Base-by-base conservation (phyloP, 805 yeast genomes). In the Hanseniaspora vineae region DNA sequence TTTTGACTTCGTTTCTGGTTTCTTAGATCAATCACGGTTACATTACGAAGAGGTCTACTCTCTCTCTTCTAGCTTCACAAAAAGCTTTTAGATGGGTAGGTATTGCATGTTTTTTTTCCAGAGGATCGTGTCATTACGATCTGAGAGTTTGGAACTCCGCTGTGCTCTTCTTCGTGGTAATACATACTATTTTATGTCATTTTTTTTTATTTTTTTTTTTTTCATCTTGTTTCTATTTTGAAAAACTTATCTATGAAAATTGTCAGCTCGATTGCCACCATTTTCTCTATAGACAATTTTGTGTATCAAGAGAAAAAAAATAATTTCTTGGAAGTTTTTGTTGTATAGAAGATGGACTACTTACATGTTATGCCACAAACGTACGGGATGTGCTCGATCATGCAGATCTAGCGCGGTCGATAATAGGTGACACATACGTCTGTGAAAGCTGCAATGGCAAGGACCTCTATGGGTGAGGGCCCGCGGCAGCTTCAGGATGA, bases 1-100 rank as follows among this genome's bases (percentile, higher is more conserved):
- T 54, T 48, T 54, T 54, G 61, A 62, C 58, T 64, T 63, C 68
- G 68, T 64, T 64, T 64, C 68, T 65, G 68, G 68, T 64, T 63
- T 64, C 68, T 64, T 64, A 63, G 68, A 64, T 58, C 51, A 62
- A 48, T 44, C 42, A 23, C 29, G 42, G 48, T 45, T 48, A 44
- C 33, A 35, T 17, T 44, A 46, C 50, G 50, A 48, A 23, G 32
- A 35, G 45, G 50, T 39, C 45, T 45, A 44, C 37, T 42, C 19
- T 39, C 42, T 42, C 35, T 31, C 31, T n/a, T 37, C 29, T 14
- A 33, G 37, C 29, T 20, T 20, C n/a, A 11, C 12, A 20, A 18
- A 10, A 13, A 13, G 13, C 31, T 19, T 14, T 19, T 20, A 23
- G 31, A 20, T 40, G 39, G 37, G 17, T 20, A 35, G 45, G 45